phyloP scores from a whole-genome alignment of 495 filamentous ascomycete genomes.

The Penicillium bovifimosum region DNA sequence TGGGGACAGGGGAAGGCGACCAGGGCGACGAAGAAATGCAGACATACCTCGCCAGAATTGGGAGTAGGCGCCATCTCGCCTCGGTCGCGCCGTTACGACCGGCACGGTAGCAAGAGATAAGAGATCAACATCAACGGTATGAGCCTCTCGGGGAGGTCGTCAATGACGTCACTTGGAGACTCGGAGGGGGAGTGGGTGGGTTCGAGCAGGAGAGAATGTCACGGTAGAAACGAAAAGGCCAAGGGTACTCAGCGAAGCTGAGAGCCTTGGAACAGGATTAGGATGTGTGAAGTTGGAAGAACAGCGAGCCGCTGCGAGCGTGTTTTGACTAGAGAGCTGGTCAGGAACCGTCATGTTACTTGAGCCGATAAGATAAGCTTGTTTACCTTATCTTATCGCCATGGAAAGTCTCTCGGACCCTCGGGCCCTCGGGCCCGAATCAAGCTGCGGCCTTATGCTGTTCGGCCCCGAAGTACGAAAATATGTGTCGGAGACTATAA shows the following conservation, averaged over 20 bases:
- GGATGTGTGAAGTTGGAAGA: not conserved
- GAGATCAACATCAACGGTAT: conserved; percentile 1
- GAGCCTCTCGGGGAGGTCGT: conserved; percentile 3
- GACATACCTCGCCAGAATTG: not conserved
- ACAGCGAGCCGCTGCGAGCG: no score
- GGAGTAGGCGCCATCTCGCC: not conserved
- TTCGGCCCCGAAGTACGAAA: no score
- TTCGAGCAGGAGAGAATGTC: conserved; percentile 1
- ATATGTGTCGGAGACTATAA: no score
- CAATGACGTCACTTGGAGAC: conserved; percentile 23
- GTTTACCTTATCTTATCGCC: no score
- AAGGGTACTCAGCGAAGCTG: not conserved
- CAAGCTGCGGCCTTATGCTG: no score
- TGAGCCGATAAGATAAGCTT: no score
- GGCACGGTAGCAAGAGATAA: not conserved
- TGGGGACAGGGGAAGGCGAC: not conserved
- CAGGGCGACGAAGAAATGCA: not conserved
- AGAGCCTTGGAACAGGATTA: not conserved
- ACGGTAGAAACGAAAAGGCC: not conserved
- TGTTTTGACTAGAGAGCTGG: not conserved
- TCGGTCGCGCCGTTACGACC: not conserved
- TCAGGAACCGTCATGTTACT: no score
- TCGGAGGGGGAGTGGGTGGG: not conserved
- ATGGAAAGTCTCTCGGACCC: no score
- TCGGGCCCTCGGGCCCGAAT: no score